Evolutionary conservation across 1,284 basidiomycete genomes (phyloP).

Genomic region (Puccinia novopanici): DNA sequence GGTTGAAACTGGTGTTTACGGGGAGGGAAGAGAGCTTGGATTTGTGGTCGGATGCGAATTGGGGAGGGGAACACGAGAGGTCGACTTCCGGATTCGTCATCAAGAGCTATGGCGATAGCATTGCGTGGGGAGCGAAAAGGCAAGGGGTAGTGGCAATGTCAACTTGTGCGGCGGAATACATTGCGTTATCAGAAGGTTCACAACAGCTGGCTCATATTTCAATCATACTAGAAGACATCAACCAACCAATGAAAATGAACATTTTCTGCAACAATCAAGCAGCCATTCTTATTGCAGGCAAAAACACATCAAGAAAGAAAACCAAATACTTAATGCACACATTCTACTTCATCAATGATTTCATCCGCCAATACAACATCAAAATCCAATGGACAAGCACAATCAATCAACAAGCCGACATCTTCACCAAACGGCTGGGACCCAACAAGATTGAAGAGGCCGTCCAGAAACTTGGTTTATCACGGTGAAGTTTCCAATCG

Average conservation of each 20-base stretch:
- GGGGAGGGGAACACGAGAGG: conserved; percentile 42
- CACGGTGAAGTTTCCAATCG: background rate
- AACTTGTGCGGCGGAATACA: too few species aligned
- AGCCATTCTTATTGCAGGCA: conserved; percentile 2
- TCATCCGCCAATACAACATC: conserved; percentile 17
- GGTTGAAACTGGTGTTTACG: background rate
- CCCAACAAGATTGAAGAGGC: background rate
- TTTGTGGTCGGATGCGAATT: conserved; percentile 11
- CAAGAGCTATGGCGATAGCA: background rate
- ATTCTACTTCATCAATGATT: conserved; percentile 14
- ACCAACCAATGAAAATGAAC: background rate
- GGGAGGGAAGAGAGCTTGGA: background rate
- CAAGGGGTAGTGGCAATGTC: background rate
- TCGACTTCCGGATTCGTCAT: conserved; percentile 1
- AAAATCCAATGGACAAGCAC: background rate
- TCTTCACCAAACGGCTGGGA: background rate
- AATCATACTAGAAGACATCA: background rate
- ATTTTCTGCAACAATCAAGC: conserved; percentile 26
- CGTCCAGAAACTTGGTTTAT: background rate
- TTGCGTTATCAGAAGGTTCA: background rate
- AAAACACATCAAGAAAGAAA: background rate
- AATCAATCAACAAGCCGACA: background rate
- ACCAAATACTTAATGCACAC: background rate
- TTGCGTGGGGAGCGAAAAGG: conserved; percentile 4
- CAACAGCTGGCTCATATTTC: background rate